These are phyloP conservation scores for Skeletonema menzelii DNA, from an alignment of 108 stramenopile species.

Conservation along the genomic window DNA sequence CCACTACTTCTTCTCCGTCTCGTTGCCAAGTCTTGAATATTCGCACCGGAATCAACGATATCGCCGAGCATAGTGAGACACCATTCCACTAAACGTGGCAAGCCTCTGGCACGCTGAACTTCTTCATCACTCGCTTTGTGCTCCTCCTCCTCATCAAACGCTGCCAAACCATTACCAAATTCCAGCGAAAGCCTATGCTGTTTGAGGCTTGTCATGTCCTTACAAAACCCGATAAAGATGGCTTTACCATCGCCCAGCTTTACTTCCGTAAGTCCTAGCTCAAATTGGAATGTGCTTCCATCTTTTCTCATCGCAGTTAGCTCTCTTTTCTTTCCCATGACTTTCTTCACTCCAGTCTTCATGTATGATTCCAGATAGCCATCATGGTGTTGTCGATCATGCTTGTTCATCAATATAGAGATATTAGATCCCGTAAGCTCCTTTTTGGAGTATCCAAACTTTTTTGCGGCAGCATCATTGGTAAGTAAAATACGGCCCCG, in stretches of 20 bases:
- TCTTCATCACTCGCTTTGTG: constrained; percentile 5
- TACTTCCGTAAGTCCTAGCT: constrained; percentile 24
- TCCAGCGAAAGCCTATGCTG: constrained; percentile 16
- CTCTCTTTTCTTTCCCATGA: constrained; percentile 27
- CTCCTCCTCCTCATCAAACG: neutral
- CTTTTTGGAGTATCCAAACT: constrained; percentile 22
- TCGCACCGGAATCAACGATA: neutral
- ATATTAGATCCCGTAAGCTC: constrained; percentile 34
- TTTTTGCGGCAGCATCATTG: constrained; percentile 23
- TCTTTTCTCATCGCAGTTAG: constrained; percentile 21
- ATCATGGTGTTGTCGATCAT: constrained; percentile 10
- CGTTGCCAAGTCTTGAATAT: neutral
- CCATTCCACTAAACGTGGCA: constrained; percentile 11
- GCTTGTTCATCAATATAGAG: constrained; percentile 13
- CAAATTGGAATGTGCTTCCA: constrained; percentile 24
- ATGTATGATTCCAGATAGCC: constrained; percentile 23
- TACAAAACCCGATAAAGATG: constrained; percentile 28
- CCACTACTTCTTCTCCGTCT: neutral
- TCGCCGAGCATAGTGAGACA: constrained; percentile 5
- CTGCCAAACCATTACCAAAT: neutral
- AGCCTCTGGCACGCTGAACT: constrained; percentile 1
- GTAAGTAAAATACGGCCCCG: constrained; percentile 16
- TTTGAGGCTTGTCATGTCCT: constrained; percentile 29
- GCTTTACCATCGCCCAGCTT: constrained; percentile 14
- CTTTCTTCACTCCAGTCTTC: constrained; percentile 17